These are phyloP conservation scores for Candida bentonensis DNA, from an alignment of 805 yeast species.

Conservation along the genomic window DNA sequence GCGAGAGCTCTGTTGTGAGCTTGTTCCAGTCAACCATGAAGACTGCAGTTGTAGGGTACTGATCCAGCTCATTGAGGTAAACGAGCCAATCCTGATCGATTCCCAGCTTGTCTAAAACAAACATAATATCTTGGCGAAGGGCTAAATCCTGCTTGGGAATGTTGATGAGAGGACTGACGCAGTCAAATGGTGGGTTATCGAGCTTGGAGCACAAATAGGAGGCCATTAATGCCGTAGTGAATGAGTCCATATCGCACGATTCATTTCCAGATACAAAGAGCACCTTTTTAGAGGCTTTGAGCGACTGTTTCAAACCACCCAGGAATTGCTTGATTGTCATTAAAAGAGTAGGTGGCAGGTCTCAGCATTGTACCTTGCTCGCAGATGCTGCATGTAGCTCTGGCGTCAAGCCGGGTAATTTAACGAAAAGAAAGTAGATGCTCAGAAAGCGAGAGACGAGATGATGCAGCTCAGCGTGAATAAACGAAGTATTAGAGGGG, in stretches of 20 bases:
- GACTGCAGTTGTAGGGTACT: conserved; percentile 23
- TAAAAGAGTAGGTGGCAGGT: too few relatives aligned
- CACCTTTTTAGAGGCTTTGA: not conserved
- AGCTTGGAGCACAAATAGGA: conserved; percentile 39
- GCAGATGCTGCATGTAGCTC: too few relatives aligned
- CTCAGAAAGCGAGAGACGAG: too few relatives aligned
- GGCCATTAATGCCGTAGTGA: conserved; percentile 58
- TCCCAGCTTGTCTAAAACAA: conserved; percentile 33
- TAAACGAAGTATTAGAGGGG: too few relatives aligned
- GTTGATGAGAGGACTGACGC: conserved; percentile 59
- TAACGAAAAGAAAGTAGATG: too few relatives aligned
- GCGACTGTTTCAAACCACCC: not conserved
- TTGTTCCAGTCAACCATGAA: conserved; percentile 76
- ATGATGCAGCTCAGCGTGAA: too few relatives aligned
- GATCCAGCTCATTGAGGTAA: conserved; percentile 54
- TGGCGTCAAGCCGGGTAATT: too few relatives aligned
- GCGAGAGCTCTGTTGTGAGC: conserved; percentile 35
- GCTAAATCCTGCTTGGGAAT: conserved; percentile 51
- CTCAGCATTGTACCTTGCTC: too few relatives aligned
- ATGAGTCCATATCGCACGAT: conserved; percentile 81
- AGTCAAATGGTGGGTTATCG: conserved; percentile 10
- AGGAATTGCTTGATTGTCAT: not conserved
- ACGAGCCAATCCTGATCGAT: conserved; percentile 38
- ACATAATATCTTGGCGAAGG: conserved; percentile 57
- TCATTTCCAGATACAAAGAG: conserved; percentile 64